phyloP scores from a whole-genome alignment of 2,329 filamentous ascomycete species.

The Passalora sequoiae region DNA sequence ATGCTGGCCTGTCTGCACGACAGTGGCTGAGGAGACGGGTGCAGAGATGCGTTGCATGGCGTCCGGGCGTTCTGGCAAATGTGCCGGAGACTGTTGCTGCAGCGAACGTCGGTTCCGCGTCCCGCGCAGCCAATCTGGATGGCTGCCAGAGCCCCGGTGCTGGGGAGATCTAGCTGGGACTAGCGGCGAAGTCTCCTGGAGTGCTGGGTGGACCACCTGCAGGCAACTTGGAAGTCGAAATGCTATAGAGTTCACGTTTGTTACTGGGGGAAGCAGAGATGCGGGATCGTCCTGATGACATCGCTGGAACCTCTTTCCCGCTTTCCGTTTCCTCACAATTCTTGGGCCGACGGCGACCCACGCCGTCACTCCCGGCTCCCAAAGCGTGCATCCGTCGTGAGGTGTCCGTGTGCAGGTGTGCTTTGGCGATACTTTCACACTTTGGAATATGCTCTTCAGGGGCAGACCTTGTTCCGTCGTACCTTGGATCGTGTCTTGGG shows the following conservation, averaged over 20 bases:
- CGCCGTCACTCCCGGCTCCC: slow-evolving; percentile 17
- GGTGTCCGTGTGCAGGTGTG: too few relatives aligned
- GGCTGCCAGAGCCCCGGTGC: slow-evolving; percentile 15
- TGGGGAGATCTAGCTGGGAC: slow-evolving; percentile 16
- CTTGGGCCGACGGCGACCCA: slow-evolving; percentile 17
- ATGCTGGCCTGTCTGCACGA: not conserved
- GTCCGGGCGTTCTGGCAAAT: slow-evolving; percentile 4
- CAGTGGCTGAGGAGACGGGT: not conserved
- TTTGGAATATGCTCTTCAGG: slow-evolving; percentile 9
- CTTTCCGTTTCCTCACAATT: slow-evolving; percentile 4
- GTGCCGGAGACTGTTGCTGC: slow-evolving; percentile 4
- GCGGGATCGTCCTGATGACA: slow-evolving; percentile 15
- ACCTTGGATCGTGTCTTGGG: slow-evolving; percentile 9
- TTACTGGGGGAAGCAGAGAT: slow-evolving; percentile 8
- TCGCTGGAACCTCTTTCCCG: slow-evolving; percentile 16
- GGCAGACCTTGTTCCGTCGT: slow-evolving; percentile 5
- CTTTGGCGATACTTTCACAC: too few relatives aligned
- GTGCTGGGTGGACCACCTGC: slow-evolving; percentile 1
- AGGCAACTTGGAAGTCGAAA: too few relatives aligned
- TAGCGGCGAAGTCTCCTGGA: slow-evolving; percentile 7
- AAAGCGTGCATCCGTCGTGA: slow-evolving; percentile 17
- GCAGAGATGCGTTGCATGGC: slow-evolving; percentile 1
- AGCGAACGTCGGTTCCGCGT: slow-evolving; percentile 11
- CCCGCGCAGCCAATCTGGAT: slow-evolving; percentile 16
- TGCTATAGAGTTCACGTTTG: too few relatives aligned